Percentiles rank a stretch among this genome's conserved stretches.
These are phyloP conservation scores for Ceratocystis colombiana DNA, from an alignment of 2,329 filamentous ascomycete genomes.

Conservation along the genomic window DNA sequence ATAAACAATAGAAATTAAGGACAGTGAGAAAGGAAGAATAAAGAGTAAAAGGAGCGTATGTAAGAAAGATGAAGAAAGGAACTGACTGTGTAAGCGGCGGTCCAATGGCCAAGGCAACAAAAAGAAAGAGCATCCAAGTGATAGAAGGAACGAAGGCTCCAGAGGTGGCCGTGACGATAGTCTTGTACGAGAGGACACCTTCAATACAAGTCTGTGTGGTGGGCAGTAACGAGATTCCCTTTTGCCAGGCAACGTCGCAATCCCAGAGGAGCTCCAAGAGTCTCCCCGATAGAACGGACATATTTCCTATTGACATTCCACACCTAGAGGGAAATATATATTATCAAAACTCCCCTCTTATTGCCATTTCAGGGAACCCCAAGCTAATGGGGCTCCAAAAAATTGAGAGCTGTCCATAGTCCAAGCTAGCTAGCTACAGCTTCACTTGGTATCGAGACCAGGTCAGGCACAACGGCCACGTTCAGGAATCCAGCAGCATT, in stretches of 20 bases:
- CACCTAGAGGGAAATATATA: slow-evolving; percentile 11
- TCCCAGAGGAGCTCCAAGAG: neutral
- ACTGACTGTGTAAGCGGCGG: neutral
- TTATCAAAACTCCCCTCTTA: slow-evolving; percentile 1
- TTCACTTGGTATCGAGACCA: neutral
- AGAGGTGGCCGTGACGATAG: slow-evolving; percentile 1
- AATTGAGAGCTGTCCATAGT: slow-evolving; percentile 4
- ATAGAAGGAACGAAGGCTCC: neutral
- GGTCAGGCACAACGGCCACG: slow-evolving; percentile 23
- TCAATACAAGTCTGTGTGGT: neutral
- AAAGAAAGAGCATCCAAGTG: slow-evolving; percentile 15
- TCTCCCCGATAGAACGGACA: neutral
- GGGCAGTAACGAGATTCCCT: neutral
- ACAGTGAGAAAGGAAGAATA: slow-evolving; percentile 14
- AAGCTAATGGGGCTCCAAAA: slow-evolving; percentile 2
- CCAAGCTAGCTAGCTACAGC: neutral
- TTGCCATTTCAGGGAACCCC: slow-evolving; percentile 1
- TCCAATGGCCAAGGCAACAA: neutral
- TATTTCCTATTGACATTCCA: neutral
- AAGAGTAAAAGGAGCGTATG: slow-evolving; percentile 6
- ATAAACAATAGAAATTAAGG: neutral
- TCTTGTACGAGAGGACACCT: slow-evolving; percentile 4
- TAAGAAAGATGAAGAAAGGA: slow-evolving; percentile 10
- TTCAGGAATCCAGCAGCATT: slow-evolving; percentile 18
- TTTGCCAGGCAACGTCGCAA: neutral